Conservation (phyloP, 2,329 filamentous ascomycete genomes). For the Pyrenochaeta sp. region DNA sequence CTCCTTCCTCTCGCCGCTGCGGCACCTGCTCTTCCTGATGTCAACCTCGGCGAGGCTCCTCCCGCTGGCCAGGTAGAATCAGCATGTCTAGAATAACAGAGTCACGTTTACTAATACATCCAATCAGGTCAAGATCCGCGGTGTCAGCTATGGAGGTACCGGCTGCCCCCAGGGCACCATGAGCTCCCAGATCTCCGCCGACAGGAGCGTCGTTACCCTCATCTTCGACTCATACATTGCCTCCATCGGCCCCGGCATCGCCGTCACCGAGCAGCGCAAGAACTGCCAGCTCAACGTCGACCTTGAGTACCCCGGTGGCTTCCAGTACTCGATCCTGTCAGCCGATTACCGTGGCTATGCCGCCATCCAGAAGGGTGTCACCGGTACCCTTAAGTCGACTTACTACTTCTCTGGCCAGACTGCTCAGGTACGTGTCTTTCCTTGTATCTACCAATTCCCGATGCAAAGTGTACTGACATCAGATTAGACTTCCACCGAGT, state of each 20-base stretch:
- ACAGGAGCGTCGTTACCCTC: slow-evolving; percentile 59
- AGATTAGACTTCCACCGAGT: slow-evolving; percentile 45
- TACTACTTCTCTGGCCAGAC: slow-evolving; percentile 63
- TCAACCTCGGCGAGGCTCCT: slow-evolving; percentile 37
- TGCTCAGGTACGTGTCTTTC: slow-evolving; percentile 46
- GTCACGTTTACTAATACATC: slow-evolving; percentile 18
- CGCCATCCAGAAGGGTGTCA: slow-evolving; percentile 56
- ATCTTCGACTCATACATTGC: slow-evolving; percentile 63
- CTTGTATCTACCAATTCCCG: neutral
- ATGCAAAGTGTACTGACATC: slow-evolving; percentile 11
- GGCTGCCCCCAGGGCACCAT: slow-evolving; percentile 58
- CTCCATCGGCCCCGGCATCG: slow-evolving; percentile 56
- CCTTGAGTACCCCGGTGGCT: slow-evolving; percentile 61
- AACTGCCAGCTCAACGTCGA: slow-evolving; percentile 65
- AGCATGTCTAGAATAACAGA: neutral
- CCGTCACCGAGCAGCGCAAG: slow-evolving; percentile 57
- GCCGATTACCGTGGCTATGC: slow-evolving; percentile 64
- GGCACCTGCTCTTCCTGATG: slow-evolving; percentile 27
- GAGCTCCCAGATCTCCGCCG: slow-evolving; percentile 53
- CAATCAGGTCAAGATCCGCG: slow-evolving; percentile 52
- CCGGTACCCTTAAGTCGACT: slow-evolving; percentile 60
- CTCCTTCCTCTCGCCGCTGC: slow-evolving; percentile 45
- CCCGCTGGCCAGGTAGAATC: slow-evolving; percentile 39
- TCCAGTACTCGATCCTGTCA: slow-evolving; percentile 62
- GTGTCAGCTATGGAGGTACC: slow-evolving; percentile 58